phyloP scores from a whole-genome alignment of 176 grass and related monocot species.

The Musa schizocarpa region DNA sequence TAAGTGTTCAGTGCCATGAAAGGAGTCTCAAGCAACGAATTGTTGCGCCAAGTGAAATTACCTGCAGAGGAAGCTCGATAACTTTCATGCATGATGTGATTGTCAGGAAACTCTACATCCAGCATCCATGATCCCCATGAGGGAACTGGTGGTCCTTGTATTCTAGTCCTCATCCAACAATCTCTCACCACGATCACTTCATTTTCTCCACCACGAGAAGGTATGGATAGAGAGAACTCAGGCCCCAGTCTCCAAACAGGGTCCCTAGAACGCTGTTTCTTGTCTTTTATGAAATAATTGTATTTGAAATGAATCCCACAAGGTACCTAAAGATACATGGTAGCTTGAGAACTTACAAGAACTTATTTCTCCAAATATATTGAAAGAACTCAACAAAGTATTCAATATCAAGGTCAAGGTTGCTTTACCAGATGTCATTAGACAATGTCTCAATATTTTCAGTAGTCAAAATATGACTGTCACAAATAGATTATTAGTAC shows the following conservation, averaged over 20 bases:
- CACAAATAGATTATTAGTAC: too few species aligned
- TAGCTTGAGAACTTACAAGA: slow-evolving; percentile 13
- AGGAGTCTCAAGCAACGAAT: slow-evolving; percentile 12
- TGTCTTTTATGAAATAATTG: slow-evolving; percentile 80
- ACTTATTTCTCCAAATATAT: slow-evolving; percentile 4
- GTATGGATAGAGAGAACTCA: slow-evolving; percentile 67
- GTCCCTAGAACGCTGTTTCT: slow-evolving; percentile 36
- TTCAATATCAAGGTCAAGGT: background rate
- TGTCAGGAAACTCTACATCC: slow-evolving; percentile 31
- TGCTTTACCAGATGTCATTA: background rate
- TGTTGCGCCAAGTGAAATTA: slow-evolving; percentile 28
- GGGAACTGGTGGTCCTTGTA: slow-evolving; percentile 38
- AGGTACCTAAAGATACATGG: slow-evolving; percentile 57
- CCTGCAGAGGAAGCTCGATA: slow-evolving; percentile 34
- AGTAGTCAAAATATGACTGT: background rate
- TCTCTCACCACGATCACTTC: slow-evolving; percentile 64
- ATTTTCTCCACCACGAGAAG: slow-evolving; percentile 42
- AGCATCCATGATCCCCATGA: slow-evolving; percentile 81
- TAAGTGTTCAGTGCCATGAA: slow-evolving; percentile 75
- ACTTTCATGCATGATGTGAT: slow-evolving; percentile 23
- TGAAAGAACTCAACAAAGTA: slow-evolving; percentile 3
- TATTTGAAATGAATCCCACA: slow-evolving; percentile 89
- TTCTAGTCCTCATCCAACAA: slow-evolving; percentile 60
- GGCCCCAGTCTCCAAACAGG: slow-evolving; percentile 79
- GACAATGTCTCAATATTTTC: background rate